A percentile compares a stretch with the other conserved stretches of the same genome.
Evolutionary conservation across 768 basidiomycete genomes (phyloP).

Genomic region (Boletales sp.): DNA sequence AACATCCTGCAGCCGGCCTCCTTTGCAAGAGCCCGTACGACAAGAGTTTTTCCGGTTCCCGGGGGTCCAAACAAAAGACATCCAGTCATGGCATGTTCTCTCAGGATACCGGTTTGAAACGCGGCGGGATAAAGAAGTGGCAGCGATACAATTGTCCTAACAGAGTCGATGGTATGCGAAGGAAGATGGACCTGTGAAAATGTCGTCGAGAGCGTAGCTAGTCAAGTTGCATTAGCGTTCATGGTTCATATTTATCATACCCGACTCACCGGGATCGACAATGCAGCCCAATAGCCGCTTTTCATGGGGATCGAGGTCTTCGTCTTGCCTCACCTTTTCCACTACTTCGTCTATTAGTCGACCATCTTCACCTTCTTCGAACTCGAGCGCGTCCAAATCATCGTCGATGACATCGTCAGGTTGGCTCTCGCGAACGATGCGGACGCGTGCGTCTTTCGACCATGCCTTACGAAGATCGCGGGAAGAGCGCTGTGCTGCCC

Average conservation of each 20-base stretch:
- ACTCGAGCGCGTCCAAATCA: conserved; percentile 26
- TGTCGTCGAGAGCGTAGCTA: conserved; percentile 74
- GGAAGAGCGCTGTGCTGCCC: conserved; percentile 53
- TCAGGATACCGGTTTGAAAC: conserved; percentile 85
- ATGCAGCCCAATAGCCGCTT: conserved; percentile 79
- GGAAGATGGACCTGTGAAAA: conserved; percentile 90
- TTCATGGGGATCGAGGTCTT: conserved; percentile 78
- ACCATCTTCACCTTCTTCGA: conserved; percentile 30
- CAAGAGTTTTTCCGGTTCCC: conserved; percentile 87
- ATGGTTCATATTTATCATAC: neutral
- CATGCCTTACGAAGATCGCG: conserved; percentile 55
- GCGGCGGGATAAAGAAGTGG: conserved; percentile 85
- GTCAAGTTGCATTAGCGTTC: conserved; percentile 4
- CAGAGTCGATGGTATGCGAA: conserved; percentile 82
- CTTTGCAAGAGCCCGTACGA: conserved; percentile 86
- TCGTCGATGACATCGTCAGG: conserved; percentile 33
- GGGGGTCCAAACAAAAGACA: conserved; percentile 92
- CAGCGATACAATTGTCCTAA: conserved; percentile 87
- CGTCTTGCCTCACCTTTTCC: conserved; percentile 71
- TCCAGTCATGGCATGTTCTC: conserved; percentile 88
- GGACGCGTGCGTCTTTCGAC: conserved; percentile 48
- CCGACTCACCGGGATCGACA: conserved; percentile 66
- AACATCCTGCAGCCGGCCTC: conserved; percentile 95
- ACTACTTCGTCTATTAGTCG: conserved; percentile 60
- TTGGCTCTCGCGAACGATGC: conserved; percentile 33